Evolutionary conservation across 331 rosid species (phyloP).

Genomic region (Rhamnella rubrinervis): DNA sequence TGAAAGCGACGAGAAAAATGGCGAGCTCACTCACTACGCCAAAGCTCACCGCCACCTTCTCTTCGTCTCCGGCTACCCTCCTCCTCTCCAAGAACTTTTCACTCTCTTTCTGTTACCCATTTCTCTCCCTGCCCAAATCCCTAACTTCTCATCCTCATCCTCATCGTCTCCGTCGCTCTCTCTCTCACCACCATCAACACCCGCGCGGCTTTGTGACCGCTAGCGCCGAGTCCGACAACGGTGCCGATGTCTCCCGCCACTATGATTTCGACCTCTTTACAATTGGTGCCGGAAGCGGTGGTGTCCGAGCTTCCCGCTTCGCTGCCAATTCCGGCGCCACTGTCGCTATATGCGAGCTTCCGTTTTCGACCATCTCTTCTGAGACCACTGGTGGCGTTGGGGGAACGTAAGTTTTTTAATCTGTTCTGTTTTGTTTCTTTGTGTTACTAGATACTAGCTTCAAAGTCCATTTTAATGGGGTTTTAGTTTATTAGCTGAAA

Average conservation of each 20-base stretch:
- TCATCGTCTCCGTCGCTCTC: neutral
- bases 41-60: conserved; percentile 40
- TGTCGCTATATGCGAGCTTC: conserved; percentile 91
- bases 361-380: conserved; percentile 85
- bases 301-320: conserved; percentile 90
- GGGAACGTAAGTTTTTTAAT: conserved; percentile 65
- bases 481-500: neutral
- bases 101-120: conserved; percentile 24
- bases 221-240: conserved; percentile 53
- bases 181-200: conserved; percentile 28
- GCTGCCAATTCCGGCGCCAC: conserved; percentile 73
- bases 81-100: conserved; percentile 44
- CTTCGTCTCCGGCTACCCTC: conserved; percentile 51
- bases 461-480: too few relatives aligned
- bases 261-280: conserved; percentile 95
- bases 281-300: conserved; percentile 97
- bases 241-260: conserved; percentile 39
- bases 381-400: conserved; percentile 91
- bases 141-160: conserved; percentile 1
- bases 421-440: too few relatives aligned
- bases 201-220: conserved; percentile 31
- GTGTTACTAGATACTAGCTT: too few relatives aligned
- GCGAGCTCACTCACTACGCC: conserved; percentile 57
- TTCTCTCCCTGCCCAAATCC: conserved; percentile 38
- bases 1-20: conserved; percentile 26